phyloP scores from a whole-genome alignment of 495 filamentous ascomycete genomes.

The Talaromyces adpressus region DNA sequence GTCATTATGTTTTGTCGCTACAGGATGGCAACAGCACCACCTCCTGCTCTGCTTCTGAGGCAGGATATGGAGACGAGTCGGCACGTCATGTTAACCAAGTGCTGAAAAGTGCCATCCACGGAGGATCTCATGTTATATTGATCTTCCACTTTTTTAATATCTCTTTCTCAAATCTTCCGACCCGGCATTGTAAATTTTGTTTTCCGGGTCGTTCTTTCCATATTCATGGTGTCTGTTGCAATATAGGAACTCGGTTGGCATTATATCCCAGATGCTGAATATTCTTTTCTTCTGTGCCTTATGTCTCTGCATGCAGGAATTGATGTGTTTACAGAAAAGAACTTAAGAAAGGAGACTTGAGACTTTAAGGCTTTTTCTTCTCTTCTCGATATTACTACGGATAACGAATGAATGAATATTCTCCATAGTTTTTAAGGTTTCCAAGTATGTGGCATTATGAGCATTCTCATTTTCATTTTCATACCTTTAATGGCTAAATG shows the following conservation, averaged over 20 bases:
- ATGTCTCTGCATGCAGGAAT: not conserved
- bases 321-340: not conserved
- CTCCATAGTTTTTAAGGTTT: not conserved
- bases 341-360: not conserved
- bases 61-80: not conserved
- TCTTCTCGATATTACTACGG: slow-evolving; percentile 4
- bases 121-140: not conserved
- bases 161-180: slow-evolving; percentile 7
- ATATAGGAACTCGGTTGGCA: slow-evolving; percentile 5
- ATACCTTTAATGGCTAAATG: not conserved
- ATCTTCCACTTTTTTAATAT: slow-evolving; percentile 14
- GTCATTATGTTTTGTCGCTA: not conserved
- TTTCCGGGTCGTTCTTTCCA: not conserved
- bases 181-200: not conserved
- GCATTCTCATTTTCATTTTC: not conserved
- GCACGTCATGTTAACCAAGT: not conserved
- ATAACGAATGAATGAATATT: slow-evolving; percentile 8
- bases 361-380: not conserved
- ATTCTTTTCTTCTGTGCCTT: slow-evolving; percentile 4
- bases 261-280: slow-evolving; percentile 1
- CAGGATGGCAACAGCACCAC: not conserved
- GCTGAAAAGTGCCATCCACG: not conserved
- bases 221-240: slow-evolving; percentile 22
- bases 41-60: not conserved
- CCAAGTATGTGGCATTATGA: not conserved